Percentiles rank a stretch among this genome's conserved stretches.
Evolutionary conservation across 768 basidiomycete genomes (phyloP).

Genomic region (Hygrophorus pudorinus): DNA sequence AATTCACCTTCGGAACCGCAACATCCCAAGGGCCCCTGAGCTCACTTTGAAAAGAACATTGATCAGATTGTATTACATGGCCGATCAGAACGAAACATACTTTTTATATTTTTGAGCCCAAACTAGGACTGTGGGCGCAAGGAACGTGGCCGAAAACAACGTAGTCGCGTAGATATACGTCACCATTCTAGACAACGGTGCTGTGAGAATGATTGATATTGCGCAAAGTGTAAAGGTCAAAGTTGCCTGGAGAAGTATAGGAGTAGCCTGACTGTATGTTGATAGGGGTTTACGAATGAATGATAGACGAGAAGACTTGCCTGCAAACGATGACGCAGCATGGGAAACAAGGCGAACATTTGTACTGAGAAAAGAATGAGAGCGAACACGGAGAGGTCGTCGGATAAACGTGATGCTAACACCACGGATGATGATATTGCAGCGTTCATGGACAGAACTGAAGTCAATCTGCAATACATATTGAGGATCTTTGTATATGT

Average conservation of each 20-base stretch:
- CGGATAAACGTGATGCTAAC: conserved; percentile 78
- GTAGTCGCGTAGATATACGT: conserved; percentile 40
- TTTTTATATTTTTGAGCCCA: conserved; percentile 90
- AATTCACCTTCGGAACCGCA: conserved; percentile 64
- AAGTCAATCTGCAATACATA: conserved; percentile 49
- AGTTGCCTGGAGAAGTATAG: conserved; percentile 32
- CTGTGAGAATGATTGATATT: conserved; percentile 42
- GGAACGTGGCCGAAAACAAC: conserved; percentile 52
- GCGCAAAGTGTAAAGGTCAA: conserved; percentile 45
- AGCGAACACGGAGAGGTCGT: conserved; percentile 82
- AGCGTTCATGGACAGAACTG: conserved; percentile 83
- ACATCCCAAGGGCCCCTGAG: conserved; percentile 89
- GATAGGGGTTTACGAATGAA: conserved; percentile 7
- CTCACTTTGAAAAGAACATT: conserved; percentile 44
- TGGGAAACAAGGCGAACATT: conserved; percentile 75
- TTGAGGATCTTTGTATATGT: conserved; percentile 13
- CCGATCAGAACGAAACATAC: conserved; percentile 30
- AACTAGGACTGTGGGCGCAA: conserved; percentile 64
- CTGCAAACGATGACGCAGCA: conserved; percentile 65
- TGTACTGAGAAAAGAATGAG: conserved; percentile 79
- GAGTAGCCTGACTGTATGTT: conserved; percentile 30
- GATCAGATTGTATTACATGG: conserved; percentile 8
- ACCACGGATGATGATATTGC: conserved; percentile 90
- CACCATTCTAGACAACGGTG: conserved; percentile 44
- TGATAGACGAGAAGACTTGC: conserved; percentile 25